Evolutionary conservation across 805 yeast genomes (phyloP).

Genomic region (Pichia heedii): DNA sequence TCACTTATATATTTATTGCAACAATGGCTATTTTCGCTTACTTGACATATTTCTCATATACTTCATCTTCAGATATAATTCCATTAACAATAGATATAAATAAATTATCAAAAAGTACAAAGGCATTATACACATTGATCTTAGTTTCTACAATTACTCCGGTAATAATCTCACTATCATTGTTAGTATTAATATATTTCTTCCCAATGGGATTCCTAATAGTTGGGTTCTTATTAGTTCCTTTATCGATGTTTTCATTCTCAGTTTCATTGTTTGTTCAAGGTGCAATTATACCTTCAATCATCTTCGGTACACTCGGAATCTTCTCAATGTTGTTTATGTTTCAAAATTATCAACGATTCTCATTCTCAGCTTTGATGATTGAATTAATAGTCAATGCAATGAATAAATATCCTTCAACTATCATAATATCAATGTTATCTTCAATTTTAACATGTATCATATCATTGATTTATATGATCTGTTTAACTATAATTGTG

Average conservation of each 20-base stretch:
- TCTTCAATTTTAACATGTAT: slow-evolving; percentile 42
- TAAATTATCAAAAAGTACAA: slow-evolving; percentile 7
- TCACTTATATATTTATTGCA: slow-evolving; percentile 40
- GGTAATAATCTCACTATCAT: slow-evolving; percentile 13
- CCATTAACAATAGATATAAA: not conserved
- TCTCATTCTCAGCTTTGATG: slow-evolving; percentile 24
- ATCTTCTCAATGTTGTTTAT: slow-evolving; percentile 17
- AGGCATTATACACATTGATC: slow-evolving; percentile 6
- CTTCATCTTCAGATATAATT: not conserved
- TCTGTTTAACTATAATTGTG: slow-evolving; percentile 49
- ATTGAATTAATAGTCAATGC: slow-evolving; percentile 55
- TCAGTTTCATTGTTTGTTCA: slow-evolving; percentile 13
- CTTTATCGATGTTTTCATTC: slow-evolving; percentile 20
- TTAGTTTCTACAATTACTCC: slow-evolving; percentile 14
- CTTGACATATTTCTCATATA: slow-evolving; percentile 9
- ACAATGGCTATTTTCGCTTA: slow-evolving; percentile 12
- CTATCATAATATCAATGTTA: slow-evolving; percentile 37
- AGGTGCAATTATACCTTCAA: slow-evolving; percentile 15
- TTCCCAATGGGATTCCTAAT: slow-evolving; percentile 24
- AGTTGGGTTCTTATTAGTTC: slow-evolving; percentile 11
- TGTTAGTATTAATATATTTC: slow-evolving; percentile 19
- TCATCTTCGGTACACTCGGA: slow-evolving; percentile 15
- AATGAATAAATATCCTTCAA: slow-evolving; percentile 63
- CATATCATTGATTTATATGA: slow-evolving; percentile 53
- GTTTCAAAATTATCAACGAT: slow-evolving; percentile 18